Evolutionary conservation across 495 filamentous ascomycete genomes (phyloP), one percentile per base, ranked within the genome.

Genomic region (Xylaria venustula): DNA sequence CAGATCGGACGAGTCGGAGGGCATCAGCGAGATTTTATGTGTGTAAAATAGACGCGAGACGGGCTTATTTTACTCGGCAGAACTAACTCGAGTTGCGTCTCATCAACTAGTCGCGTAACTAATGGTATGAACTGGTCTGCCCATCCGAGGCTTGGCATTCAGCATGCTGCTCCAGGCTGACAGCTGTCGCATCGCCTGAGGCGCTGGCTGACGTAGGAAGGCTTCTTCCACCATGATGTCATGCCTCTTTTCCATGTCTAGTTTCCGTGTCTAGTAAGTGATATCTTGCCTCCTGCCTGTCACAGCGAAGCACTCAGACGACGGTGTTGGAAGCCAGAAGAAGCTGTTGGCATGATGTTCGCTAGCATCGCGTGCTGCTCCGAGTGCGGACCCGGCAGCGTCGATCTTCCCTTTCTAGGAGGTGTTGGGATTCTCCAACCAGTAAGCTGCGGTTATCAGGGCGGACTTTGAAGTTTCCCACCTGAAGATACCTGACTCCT

Each of bases 101-200:
- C 45, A 42, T 52, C 25, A n/a, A 49, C 23, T 26, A 20, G 17
- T 20, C 46, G 2, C 6, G 23, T 49, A 47, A 45, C 53, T 44
- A 8, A 36, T 17, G 46, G 17, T 34, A 36, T 36, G 54, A n/a
- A n/a, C n/a, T n/a, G n/a, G 41, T 17, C 44, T 26, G 40, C n/a
- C 14, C 45, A 25, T 20, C n/a, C 42, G 34, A 15, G 48, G 41
- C 7, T 19, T 32, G 40, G 14, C 49, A 36, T 17, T 42, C 17
- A n/a, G n/a, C n/a, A 20, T 19, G 49, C 23, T 52, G 57, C 57
- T 44, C 44, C 47, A 52, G 34, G 57, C 57, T 60, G 57, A 44
- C 56, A 51, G 12, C 56, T 50, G 34, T 42, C 2, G 28, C 45
- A 9, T 49, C 28, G 32, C 42, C 54, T 56, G 41, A 56, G 41